Evolutionary conservation across 2,329 filamentous ascomycete genomes (phyloP), one percentile per base, ranked within the genome.

Genomic region (Epichloe festucae): DNA sequence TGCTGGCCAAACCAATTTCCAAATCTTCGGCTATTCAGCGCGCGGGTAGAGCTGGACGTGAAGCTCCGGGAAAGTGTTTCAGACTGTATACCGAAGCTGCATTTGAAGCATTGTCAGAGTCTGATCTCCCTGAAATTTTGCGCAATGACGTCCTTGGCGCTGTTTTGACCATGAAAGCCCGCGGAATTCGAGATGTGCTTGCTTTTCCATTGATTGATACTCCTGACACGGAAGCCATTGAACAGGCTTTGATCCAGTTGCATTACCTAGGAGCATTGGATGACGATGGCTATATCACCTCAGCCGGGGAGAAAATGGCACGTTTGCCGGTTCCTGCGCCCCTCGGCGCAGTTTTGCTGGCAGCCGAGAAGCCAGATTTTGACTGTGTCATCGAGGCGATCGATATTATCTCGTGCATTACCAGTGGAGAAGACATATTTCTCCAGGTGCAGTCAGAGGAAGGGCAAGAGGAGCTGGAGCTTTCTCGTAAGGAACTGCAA

Each of bases 11-110:
- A 57, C 84, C 89, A 0, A 93, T 98, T 35, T 96, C 90, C 0
- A 88, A 89, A 61, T 95, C 91, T 0, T 94, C 93, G 1, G 91
- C 93, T 0, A 87, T 95, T 46, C 93, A 98, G 65, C 78, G 93
- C 52, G 82, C 88, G 49, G 93, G 93, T 65, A 87, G 93, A 70
- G 93, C 93, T 8, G 93, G 93, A 42, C 84, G 93, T 75, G 93
- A 98, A 69, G 89, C 84, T 0, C 79, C 89, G 0, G 93, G 93
- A 1, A 89, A 93, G 64, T 97, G 90, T 67, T 95, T 83, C 64
- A 77, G 93, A 42, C 71, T 98, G 1, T 98, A 95, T 65, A 95
- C 91, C 0, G 82, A 95, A 58, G 75, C 79, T 4, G 80, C 84
- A 3, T 97, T 88, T 65, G 70, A 81, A 10, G 68, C 72, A 0